Conservation (phyloP, 192 early-diverging fungal species). For the Umbelopsis sp. region DNA sequence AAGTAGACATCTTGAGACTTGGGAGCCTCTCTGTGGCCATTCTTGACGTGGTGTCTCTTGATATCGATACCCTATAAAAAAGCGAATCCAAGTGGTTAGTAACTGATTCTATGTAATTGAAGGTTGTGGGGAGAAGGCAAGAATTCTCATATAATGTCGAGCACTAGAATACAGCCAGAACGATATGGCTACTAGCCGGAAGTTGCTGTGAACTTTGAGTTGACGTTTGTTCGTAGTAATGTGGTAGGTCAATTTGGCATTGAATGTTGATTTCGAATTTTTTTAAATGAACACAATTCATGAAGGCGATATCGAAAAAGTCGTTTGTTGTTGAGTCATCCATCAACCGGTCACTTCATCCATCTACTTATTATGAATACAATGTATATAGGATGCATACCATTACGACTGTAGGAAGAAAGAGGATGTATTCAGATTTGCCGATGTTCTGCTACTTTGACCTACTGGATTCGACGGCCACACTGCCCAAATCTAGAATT, state of each 20-base stretch:
- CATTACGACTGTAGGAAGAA: slow-evolving; percentile 17
- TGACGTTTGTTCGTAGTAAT: too few species aligned
- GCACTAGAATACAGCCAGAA: too few species aligned
- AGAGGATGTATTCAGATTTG: slow-evolving; percentile 5
- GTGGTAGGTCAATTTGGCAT: too few species aligned
- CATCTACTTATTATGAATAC: not conserved
- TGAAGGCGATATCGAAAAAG: too few species aligned
- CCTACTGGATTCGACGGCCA: not conserved
- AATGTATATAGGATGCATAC: not conserved
- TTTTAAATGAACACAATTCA: too few species aligned
- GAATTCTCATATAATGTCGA: too few species aligned
- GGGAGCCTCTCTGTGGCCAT: slow-evolving; percentile 84
- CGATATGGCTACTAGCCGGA: too few species aligned
- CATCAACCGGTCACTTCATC: not conserved
- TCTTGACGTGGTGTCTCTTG: slow-evolving; percentile 99
- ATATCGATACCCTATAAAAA: slow-evolving; percentile 94
- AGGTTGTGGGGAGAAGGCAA: too few species aligned
- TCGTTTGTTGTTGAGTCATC: not conserved
- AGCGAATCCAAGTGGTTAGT: not conserved
- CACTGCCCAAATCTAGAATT: not conserved
- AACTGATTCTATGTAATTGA: too few species aligned
- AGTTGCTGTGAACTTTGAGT: too few species aligned
- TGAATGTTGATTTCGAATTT: too few species aligned
- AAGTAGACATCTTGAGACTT: slow-evolving; percentile 97
- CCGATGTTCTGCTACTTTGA: not conserved